Percentiles rank a stretch among this genome's conserved stretches.
Evolutionary conservation across 1,284 basidiomycete species (phyloP).

Genomic region (Fomes fomentarius): DNA sequence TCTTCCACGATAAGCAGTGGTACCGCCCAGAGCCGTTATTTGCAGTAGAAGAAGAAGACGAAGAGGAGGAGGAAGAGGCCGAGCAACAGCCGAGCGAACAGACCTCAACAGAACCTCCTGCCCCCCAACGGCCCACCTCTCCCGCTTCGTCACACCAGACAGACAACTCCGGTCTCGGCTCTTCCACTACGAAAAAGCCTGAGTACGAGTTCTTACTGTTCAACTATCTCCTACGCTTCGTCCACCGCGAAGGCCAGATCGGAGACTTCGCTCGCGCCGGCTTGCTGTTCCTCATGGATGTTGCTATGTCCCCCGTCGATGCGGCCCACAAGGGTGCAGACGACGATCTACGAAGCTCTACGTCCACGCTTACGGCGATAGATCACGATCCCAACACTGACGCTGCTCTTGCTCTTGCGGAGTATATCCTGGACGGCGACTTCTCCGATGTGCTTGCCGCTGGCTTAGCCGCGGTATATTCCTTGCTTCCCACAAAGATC

Average conservation of each 20-base stretch:
- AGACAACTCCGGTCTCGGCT: constrained; percentile 51
- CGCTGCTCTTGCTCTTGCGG: constrained; percentile 83
- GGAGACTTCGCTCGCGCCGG: constrained; percentile 95
- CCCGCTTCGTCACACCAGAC: constrained; percentile 65
- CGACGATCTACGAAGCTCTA: constrained; percentile 37
- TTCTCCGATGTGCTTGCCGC: constrained; percentile 96
- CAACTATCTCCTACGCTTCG: constrained; percentile 94
- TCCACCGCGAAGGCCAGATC: constrained; percentile 92
- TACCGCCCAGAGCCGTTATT: constrained; percentile 72
- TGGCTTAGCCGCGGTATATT: constrained; percentile 92
- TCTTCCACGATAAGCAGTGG: constrained; percentile 93
- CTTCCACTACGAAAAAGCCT: constrained; percentile 58
- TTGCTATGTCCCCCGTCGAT: constrained; percentile 82
- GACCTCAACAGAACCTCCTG: constrained; percentile 15
- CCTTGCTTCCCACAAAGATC: constrained; percentile 87
- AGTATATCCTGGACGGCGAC: constrained; percentile 94
- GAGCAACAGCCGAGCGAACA: constrained; percentile 39
- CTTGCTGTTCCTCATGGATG: constrained; percentile 90
- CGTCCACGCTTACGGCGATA: constrained; percentile 21
- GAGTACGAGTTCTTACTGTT: constrained; percentile 95
- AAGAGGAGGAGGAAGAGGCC: constrained; percentile 52
- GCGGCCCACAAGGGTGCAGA: constrained; percentile 42
- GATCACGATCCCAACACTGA: constrained; percentile 74
- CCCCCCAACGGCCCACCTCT: constrained; percentile 42
- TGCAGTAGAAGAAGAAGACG: constrained; percentile 71